phyloP scores from a whole-genome alignment of 202 grass and related monocot genomes.

The Setaria italica region DNA sequence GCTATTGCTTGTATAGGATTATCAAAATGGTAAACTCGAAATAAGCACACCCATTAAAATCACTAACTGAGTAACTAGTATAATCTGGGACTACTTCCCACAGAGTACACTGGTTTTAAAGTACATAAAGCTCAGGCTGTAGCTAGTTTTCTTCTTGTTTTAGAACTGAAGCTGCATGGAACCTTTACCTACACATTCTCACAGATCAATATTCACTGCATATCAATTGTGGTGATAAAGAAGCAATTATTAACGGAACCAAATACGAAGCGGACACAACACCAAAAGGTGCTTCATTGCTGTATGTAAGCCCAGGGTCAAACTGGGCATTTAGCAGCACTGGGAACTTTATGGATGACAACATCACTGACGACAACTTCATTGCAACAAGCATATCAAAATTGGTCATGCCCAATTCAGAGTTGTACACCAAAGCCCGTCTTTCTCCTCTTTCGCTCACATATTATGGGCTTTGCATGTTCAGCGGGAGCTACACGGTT shows the following conservation, averaged over 20 bases:
- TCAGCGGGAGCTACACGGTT: conserved; percentile 79
- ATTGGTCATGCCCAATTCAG: conserved; percentile 55
- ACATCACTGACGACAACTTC: conserved; percentile 71
- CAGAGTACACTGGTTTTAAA: conserved; percentile 19
- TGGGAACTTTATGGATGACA: conserved; percentile 89
- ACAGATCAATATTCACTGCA: conserved; percentile 70
- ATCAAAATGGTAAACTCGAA: conserved; percentile 4
- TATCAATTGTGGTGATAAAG: conserved; percentile 93
- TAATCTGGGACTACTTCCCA: conserved; percentile 19
- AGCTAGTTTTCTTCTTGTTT: conserved; percentile 30
- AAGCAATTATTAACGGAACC: conserved; percentile 55
- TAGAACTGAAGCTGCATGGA: conserved; percentile 34
- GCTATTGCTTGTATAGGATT: conserved; percentile 5
- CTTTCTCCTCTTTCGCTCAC: conserved; percentile 91
- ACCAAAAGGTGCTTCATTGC: conserved; percentile 63
- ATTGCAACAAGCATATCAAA: conserved; percentile 64
- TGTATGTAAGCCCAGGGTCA: conserved; percentile 54
- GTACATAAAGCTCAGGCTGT: conserved; percentile 1
- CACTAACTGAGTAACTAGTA: neutral
- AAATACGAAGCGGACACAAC: conserved; percentile 79
- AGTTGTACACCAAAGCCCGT: conserved; percentile 78
- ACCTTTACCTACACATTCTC: conserved; percentile 31
- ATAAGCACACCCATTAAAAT: conserved; percentile 23
- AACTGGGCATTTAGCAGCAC: conserved; percentile 97
- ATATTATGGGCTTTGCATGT: conserved; percentile 93